A percentile compares a stretch with the other conserved stretches of the same genome.
These are phyloP conservation scores for Myxozyma neglecta DNA, from an alignment of 805 yeast genomes.

Conservation along the genomic window DNA sequence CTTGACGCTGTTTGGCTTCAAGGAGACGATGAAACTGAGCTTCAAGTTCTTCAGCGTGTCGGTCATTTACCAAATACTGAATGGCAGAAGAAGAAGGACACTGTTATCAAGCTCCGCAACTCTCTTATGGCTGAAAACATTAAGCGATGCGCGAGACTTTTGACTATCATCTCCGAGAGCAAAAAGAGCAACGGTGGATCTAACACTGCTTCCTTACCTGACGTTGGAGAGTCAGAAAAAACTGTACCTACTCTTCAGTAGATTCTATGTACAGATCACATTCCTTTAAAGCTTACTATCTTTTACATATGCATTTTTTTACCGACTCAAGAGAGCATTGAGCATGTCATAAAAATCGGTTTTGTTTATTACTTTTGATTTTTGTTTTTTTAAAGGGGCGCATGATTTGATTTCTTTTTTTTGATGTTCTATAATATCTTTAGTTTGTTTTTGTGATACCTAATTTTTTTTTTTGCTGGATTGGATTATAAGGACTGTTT, in stretches of 20 bases:
- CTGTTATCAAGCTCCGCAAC: constrained; percentile 20
- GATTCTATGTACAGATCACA: too few relatives aligned
- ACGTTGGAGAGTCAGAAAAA: not conserved
- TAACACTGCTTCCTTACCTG: not conserved
- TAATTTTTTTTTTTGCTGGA: too few relatives aligned
- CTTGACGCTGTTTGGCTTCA: constrained; percentile 27
- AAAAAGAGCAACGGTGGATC: not conserved
- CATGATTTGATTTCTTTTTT: too few relatives aligned
- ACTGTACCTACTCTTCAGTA: not conserved
- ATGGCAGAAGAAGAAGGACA: constrained; percentile 30
- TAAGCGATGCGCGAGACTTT: constrained; percentile 6
- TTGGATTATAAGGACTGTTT: too few relatives aligned
- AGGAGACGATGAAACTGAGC: constrained; percentile 23
- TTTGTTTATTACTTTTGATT: too few relatives aligned
- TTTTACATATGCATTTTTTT: too few relatives aligned
- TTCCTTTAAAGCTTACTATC: too few relatives aligned
- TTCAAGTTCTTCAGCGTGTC: constrained; percentile 35
- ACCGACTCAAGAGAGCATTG: too few relatives aligned
- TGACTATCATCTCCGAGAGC: constrained; percentile 6
- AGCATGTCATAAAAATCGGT: too few relatives aligned
- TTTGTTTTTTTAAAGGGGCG: too few relatives aligned
- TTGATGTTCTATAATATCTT: too few relatives aligned
- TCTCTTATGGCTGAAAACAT: constrained; percentile 24
- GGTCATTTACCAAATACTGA: constrained; percentile 28
- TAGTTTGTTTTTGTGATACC: too few relatives aligned